A percentile compares a stretch with the other conserved stretches of the same genome.
These are phyloP conservation scores for Ophiobolus disseminans DNA, from an alignment of 2,329 filamentous ascomycete species.

Conservation along the genomic window DNA sequence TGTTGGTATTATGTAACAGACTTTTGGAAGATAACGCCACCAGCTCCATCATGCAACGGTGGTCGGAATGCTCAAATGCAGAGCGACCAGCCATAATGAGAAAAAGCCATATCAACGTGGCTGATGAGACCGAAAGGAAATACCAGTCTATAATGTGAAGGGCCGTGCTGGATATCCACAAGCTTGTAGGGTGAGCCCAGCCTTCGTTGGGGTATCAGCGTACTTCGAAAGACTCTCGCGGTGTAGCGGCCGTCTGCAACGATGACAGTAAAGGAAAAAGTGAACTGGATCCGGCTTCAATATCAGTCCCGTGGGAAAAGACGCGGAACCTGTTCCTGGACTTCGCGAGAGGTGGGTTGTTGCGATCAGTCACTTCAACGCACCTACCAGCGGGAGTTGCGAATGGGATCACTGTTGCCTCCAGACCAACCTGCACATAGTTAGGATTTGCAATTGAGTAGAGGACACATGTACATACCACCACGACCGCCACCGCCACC, in stretches of 20 bases:
- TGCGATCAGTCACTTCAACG: conserved; percentile 2
- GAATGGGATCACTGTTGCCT: conserved; percentile 48
- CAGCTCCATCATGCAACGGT: conserved; percentile 35
- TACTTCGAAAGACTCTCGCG: conserved; percentile 27
- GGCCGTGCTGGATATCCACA: conserved; percentile 14
- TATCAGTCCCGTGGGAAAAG: not conserved
- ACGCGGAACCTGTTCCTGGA: too few relatives aligned
- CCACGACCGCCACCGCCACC: conserved; percentile 58
- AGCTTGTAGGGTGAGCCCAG: conserved; percentile 19
- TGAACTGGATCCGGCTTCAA: conserved; percentile 16
- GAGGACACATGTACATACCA: conserved; percentile 39
- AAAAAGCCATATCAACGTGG: conserved; percentile 11
- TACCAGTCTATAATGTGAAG: conserved; percentile 37
- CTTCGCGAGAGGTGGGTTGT: conserved; percentile 7
- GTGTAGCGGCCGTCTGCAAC: conserved; percentile 12
- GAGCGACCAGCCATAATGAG: conserved; percentile 10
- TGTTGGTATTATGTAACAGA: conserved; percentile 35
- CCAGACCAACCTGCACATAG: conserved; percentile 46
- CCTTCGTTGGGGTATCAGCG: conserved; percentile 42
- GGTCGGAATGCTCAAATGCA: conserved; percentile 2
- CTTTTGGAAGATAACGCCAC: conserved; percentile 35
- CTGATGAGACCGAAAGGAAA: conserved; percentile 25
- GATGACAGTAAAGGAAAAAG: conserved; percentile 12
- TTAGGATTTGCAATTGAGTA: conserved; percentile 5
- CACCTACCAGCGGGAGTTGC: conserved; percentile 52